Evolutionary conservation across 768 basidiomycete species (phyloP), one percentile per base, ranked within the genome.

Genomic region (Boletus pseudo-olivaceus): DNA sequence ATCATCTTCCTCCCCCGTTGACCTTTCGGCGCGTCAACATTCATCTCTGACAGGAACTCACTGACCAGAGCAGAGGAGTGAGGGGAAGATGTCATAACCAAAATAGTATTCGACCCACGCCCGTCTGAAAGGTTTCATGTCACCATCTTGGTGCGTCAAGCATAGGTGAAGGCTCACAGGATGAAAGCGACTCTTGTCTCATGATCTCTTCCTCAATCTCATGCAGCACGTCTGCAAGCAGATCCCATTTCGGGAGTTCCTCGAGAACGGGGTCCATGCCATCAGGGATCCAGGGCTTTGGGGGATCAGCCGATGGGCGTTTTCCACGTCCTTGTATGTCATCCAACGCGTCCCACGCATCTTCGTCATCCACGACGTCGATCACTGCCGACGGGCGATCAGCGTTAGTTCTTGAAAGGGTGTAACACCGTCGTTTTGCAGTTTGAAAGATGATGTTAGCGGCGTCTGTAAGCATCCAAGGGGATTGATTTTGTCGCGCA

Each of bases 221-320:
- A 47, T 91, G 78, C 41, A 99, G 68, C 0, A 95, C 80, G n/a
- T 93, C 89, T 0, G 85, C 80, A 12, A 99, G 73, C 8, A 95
- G 67, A 52, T 80, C 80, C 96, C 97, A 98, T 68, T 99, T 99
- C 0, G 95, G 95, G 41, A 90, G 79, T 65, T 98, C 97, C 71
- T 98, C 97, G 23, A 98, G 76, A 0, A 94, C 82, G 0, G 93
- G 90, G 42, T 92, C 84, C 69, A 95, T 84, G 1, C 84, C 85
- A 10, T 81, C 76, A 0, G 93, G 90, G 20, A 93, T 66, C 87
- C 92, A 90, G 23, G 68, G 44, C 30, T 56, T 68, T 51, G 32
- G 45, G 9, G 58, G 17, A 42, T 48, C 59, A 58, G 9, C 46
- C 33, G 19, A n/a, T 48, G 26, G 37, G 14, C 32, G 57, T 19